Base-by-base conservation (phyloP, 164 flowering plant genomes). In the Kalanchoe fedtschenkoi region DNA sequence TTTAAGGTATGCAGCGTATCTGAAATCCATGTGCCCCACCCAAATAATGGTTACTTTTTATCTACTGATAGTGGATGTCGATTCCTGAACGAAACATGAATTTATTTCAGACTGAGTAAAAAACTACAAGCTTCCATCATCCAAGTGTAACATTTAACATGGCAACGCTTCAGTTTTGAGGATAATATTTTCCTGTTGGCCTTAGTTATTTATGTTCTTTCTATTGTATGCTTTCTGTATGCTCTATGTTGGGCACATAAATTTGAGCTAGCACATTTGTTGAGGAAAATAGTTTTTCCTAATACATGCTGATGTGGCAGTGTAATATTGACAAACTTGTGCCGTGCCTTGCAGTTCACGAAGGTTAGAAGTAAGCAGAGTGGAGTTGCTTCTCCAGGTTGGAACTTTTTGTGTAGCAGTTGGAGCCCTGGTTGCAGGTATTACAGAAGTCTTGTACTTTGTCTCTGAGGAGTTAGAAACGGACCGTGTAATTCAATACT, bases 311-410 rank as follows among this genome's bases (percentile, higher is more conserved):
- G 10, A 8, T 19, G 16, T 32, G 2, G 1, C 9, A 16, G 22
- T 29, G 4, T 37, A 9, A 21, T 34, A 19, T 53, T 51, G 39
- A 5, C 63, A 46, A 39, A 35, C 33, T 53, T 43, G n/a, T 41
- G 15, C 62, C 62, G 69, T 57, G 26, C 58, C 65, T 69, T 58
- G 61, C 92, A 93, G 99, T 65, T 88, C 97, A 46, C 83, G 96
- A 74, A 83, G 99, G 70, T 91, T 93, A 66, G 99, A 93, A 73
- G 95, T 93, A 16, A 90, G 99, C 78, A 83, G 89, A 80, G 82
- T 93, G 66, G 99, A 90, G 71, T 73, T 93, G 78, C 96, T 93
- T 75, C 97, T 93, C 58, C 97, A 90, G 72, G 99, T 93, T 70
- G 97, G 96, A 59, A 71, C 99, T 64, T 93, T 93, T 72, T 93